Evolutionary conservation across 495 filamentous ascomycete species (phyloP), one percentile per base, ranked within the genome.

Genomic region (Penicillium ochrochloron): DNA sequence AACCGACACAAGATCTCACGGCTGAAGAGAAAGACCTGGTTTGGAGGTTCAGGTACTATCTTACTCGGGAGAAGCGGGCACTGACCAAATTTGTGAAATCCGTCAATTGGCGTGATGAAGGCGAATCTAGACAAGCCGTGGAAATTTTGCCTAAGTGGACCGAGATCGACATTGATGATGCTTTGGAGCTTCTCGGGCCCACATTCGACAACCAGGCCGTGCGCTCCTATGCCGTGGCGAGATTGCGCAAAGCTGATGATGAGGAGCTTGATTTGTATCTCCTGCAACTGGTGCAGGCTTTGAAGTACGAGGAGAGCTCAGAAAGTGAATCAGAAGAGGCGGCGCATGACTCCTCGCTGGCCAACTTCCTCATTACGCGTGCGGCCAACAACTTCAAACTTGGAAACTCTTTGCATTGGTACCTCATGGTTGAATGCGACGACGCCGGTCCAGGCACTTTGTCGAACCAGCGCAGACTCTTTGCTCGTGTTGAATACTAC

Each of bases 71-170:
- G 68, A 98, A 98, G 77, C 85, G 92, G 64, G 95, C 94, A 2
- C 80, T 98, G 42, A 97, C 95, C 25, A 99, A 99, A 70, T 97
- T 99, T 66, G 92, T 97, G 69, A 98, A 98, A 75, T 96, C 92
- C 2, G 94, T 97, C 39, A 90, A 92, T 59, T 99, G 95, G 95
- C 86, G 86, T 19, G 94, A 98, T 73, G 81, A 81, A n/a, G 86
- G 87, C 50, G 95, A 99, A 80, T 84, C 90, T 27, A 89, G 89
- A 53, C 92, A 97, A 76, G 94, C 94, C 9, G 91, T 94, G 10
- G 91, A 93, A 59, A 86, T 99, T 7, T 83, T 99, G 14, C 86
- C 91, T 0, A 94, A 93, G 73, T 99, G 95, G 95, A 96, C 92
- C 0, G 94, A 97, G 56, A 95, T 98, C 61, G 96, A 98, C 69